Evolutionary conservation across 2,329 filamentous ascomycete species (phyloP).

Genomic region (Epichloe uncinata): DNA sequence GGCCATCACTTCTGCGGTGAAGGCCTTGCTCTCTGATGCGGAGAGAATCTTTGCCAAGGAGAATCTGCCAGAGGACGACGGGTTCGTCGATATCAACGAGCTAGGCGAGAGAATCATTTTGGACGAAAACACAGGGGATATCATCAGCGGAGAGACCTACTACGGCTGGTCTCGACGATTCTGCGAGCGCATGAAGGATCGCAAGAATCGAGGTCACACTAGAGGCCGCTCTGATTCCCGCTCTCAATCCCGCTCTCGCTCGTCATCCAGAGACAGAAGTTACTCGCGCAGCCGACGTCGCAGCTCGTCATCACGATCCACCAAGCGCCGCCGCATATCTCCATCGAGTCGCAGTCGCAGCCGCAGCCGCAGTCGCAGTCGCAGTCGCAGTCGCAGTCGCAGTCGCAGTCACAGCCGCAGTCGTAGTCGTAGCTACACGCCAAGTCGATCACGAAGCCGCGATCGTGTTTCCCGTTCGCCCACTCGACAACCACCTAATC

Average conservation of each 20-base stretch:
- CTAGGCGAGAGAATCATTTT: constrained; percentile 56
- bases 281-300: constrained; percentile 17
- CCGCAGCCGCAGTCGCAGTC: no score
- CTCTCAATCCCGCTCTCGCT: constrained; percentile 17
- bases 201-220: constrained; percentile 18
- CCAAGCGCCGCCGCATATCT: constrained; percentile 18
- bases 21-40: constrained; percentile 54
- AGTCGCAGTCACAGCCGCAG: no score
- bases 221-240: constrained; percentile 22
- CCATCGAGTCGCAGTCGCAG: constrained; percentile 13
- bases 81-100: constrained; percentile 54
- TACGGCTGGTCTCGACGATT: constrained; percentile 79
- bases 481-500: not conserved
- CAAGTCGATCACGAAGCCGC: constrained; percentile 13
- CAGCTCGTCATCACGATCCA: constrained; percentile 17
- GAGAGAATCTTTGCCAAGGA: constrained; percentile 52
- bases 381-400: constrained; percentile 4
- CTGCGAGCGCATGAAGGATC: constrained; percentile 65
- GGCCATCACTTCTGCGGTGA: constrained; percentile 53
- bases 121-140: constrained; percentile 53
- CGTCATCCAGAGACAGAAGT: constrained; percentile 11
- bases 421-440: constrained; percentile 12
- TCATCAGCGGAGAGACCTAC: constrained; percentile 58
- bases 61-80: constrained; percentile 32
- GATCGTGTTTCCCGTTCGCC: constrained; percentile 11